phyloP scores from a whole-genome alignment of 1,284 basidiomycete genomes.

The Uromyces viciae-fabae region DNA sequence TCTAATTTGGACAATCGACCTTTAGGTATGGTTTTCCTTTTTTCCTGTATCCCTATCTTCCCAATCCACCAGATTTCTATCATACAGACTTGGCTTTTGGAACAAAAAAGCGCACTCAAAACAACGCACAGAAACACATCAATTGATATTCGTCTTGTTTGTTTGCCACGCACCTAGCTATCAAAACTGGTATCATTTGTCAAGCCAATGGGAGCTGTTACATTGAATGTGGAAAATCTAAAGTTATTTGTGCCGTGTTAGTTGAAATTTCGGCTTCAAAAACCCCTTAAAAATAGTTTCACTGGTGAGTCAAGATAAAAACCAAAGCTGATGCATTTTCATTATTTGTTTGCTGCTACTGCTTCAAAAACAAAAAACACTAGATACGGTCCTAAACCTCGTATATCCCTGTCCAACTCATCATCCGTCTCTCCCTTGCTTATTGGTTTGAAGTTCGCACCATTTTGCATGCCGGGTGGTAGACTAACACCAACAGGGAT shows the following conservation, averaged over 20 bases:
- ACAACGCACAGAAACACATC: too few relatives aligned
- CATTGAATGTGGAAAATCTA: conserved; percentile 13
- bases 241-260: conserved; percentile 35
- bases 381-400: conserved; percentile 33
- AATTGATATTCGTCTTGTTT: too few relatives aligned
- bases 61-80: too few relatives aligned
- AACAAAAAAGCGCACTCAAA: too few relatives aligned
- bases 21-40: background rate
- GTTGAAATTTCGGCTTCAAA: background rate
- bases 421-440: conserved; percentile 3
- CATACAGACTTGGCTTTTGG: too few relatives aligned
- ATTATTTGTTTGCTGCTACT: background rate
- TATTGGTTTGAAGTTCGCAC: conserved; percentile 20
- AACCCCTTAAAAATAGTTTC: background rate
- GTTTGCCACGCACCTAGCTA: background rate
- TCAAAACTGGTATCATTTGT: conserved; percentile 15
- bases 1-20: background rate
- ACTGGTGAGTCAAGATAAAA: background rate
- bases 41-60: too few relatives aligned
- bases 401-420: conserved; percentile 17
- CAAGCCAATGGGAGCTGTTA: conserved; percentile 31
- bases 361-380: too few relatives aligned
- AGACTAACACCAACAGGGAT: background rate
- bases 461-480: conserved; percentile 9
- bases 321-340: background rate